Percentiles rank a stretch among this genome's conserved stretches.
Conservation (phyloP, 345 rosid genomes). For the Brassica juncea region DNA sequence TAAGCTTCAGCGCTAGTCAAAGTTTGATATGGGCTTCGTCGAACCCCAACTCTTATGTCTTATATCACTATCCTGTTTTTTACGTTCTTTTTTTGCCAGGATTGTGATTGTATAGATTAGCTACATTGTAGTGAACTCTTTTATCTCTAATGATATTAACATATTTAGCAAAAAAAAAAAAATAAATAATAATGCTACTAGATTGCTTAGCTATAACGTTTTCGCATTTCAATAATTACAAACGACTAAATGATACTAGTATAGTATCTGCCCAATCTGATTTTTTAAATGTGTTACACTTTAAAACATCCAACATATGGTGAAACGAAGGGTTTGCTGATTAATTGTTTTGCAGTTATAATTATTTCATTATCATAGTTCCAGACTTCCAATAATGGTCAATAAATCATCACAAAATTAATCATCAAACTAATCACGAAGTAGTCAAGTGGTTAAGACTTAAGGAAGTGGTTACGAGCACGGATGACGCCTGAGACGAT, state of each 20-base stretch:
- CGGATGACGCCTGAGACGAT: conserved; percentile 13
- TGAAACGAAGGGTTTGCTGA: neutral
- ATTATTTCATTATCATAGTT: neutral
- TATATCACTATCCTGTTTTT: too few relatives aligned
- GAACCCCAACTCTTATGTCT: too few relatives aligned
- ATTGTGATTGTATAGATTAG: too few relatives aligned
- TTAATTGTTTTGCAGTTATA: neutral
- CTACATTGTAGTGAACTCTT: too few relatives aligned
- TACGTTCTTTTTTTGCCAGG: too few relatives aligned
- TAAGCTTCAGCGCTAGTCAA: too few relatives aligned
- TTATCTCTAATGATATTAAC: too few relatives aligned
- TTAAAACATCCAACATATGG: neutral
- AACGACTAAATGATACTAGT: neutral
- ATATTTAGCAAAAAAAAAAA: too few relatives aligned
- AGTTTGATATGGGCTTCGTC: too few relatives aligned
- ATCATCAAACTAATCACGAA: conserved; percentile 5
- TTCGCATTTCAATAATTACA: conserved; percentile 10
- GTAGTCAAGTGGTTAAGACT: conserved; percentile 16
- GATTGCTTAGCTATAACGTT: neutral
- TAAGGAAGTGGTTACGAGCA: conserved; percentile 17
- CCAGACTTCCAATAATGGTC: neutral
- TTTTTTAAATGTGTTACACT: neutral
- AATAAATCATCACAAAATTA: neutral
- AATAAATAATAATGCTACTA: neutral
- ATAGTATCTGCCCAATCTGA: neutral